Percentiles rank a stretch among this genome's conserved stretches.
Evolutionary conservation across 2,329 filamentous ascomycete genomes (phyloP).

Genomic region (Fusarium scirpi): DNA sequence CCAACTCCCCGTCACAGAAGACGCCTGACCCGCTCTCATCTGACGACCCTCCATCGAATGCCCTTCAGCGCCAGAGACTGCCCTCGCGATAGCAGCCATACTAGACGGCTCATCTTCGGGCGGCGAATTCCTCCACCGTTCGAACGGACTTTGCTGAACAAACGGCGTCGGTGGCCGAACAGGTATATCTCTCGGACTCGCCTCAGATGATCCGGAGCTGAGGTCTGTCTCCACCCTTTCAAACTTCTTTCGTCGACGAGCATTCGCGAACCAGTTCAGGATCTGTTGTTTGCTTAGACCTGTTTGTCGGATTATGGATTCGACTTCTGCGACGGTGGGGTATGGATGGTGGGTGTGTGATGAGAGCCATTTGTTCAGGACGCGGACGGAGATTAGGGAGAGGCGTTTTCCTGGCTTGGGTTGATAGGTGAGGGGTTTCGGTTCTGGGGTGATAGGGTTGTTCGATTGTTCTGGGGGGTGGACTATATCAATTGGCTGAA

Average conservation of each 20-base stretch:
- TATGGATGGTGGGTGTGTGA: conserved; percentile 83
- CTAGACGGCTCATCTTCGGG: conserved; percentile 50
- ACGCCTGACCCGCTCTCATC: background rate
- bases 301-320: conserved; percentile 77
- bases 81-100: conserved; percentile 47
- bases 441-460: fast-evolving
- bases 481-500: no score
- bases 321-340: conserved; percentile 84
- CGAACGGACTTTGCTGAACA: conserved; percentile 47
- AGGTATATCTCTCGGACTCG: background rate
- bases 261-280: conserved; percentile 89
- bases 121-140: conserved; percentile 51
- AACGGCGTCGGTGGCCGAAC: conserved; percentile 61
- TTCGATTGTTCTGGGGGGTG: no score
- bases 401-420: conserved; percentile 34
- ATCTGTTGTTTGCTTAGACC: conserved; percentile 83
- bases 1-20: conserved; percentile 34
- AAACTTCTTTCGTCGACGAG: conserved; percentile 78
- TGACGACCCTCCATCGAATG: background rate
- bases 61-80: conserved; percentile 36
- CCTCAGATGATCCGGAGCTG: background rate
- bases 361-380: conserved; percentile 70
- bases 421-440: no score
- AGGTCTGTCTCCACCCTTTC: background rate
- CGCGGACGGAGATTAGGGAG: conserved; percentile 25